Evolutionary conservation across 306 rosid genomes (phyloP), one percentile per base, ranked within the genome.

Genomic region (Urtica urens): DNA sequence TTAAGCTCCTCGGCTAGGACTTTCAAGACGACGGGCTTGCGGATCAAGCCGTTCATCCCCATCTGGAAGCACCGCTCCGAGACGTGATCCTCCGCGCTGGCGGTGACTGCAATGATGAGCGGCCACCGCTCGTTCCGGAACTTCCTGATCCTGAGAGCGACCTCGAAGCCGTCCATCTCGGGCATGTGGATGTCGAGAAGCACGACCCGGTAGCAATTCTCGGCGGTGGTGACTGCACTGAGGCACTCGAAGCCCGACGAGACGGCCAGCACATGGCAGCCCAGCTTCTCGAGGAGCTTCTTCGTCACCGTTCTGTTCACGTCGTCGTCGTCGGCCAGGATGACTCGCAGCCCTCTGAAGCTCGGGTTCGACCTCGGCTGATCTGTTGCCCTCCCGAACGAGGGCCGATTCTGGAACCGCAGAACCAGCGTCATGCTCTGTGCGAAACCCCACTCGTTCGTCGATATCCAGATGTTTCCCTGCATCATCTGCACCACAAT

Each of bases 171-270:
- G 50, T 86, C 93, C 72, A 82, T 72, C 61, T 77, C 83, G n/a
- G 81, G 93, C 90, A 86, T 82, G 55, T 86, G 86, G 55, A 82
- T 79, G 61, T 82, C 93, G 59, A 86, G 47, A 46, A 86, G 59
- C 53, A 82, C 63, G 2, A 86, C 55, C 31, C 63, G 60, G 67
- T 59, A 74, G 0, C 72, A 22, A 49, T 60, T 74, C 12, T 62
- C 72, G 0, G 76, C 53, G 0, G 71, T 62, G 12, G 66, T 72
- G n/a, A 77, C 24, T 3, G 71, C 77, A 53, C 60, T 24, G 11
- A 86, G 62, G 49, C 96, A 86, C 23, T 79, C 79, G 18, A 74
- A 72, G 38, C 96, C 96, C 0, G 96, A 86, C 0, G 93, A 70
- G 38, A 82, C 83, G 3, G 81, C 58, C 8, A 71, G 72, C 35